A percentile compares a stretch with the other conserved stretches of the same genome.
phyloP scores from a whole-genome alignment of 2,329 filamentous ascomycete species.

The Rutstroemia sydowiana region DNA sequence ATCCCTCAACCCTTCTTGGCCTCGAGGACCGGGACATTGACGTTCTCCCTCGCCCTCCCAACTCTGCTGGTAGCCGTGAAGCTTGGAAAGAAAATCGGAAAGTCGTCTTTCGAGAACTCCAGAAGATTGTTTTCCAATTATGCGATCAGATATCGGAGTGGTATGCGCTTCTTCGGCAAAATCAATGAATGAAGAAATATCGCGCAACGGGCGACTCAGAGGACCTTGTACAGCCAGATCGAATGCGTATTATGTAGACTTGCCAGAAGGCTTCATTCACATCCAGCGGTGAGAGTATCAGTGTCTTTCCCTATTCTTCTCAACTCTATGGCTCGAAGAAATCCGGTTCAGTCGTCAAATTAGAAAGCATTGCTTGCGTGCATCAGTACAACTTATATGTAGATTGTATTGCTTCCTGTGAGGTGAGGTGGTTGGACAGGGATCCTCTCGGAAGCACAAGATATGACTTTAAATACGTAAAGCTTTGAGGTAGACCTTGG shows the following conservation, averaged over 20 bases:
- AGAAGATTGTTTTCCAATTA: conserved; percentile 23
- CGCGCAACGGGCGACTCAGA: conserved; percentile 29
- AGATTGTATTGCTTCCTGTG: conserved; percentile 22
- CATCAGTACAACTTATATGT: conserved; percentile 15
- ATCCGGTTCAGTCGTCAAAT: conserved; percentile 15
- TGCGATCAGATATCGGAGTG: conserved; percentile 24
- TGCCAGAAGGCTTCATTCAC: conserved; percentile 25
- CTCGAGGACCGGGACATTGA: conserved; percentile 52
- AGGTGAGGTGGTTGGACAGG: conserved; percentile 25
- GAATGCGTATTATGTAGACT: conserved; percentile 23
- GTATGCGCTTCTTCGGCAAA: conserved; percentile 27
- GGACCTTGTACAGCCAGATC: conserved; percentile 36
- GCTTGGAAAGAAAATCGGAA: conserved; percentile 29
- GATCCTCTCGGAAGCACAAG: conserved; percentile 16
- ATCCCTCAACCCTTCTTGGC: conserved; percentile 46
- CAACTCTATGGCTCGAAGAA: conserved; percentile 16
- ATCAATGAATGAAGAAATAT: conserved; percentile 28
- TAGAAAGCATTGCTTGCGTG: conserved; percentile 19
- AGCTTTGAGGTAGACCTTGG: conserved; percentile 14
- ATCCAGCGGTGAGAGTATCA: conserved; percentile 21
- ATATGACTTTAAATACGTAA: conserved; percentile 8
- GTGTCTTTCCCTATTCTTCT: conserved; percentile 19
- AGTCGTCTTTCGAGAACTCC: conserved; percentile 26
- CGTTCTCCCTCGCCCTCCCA: conserved; percentile 32
- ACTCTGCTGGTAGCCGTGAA: conserved; percentile 30